Conservation (phyloP, 2,329 filamentous ascomycete species). For the Ophiostoma montium region DNA sequence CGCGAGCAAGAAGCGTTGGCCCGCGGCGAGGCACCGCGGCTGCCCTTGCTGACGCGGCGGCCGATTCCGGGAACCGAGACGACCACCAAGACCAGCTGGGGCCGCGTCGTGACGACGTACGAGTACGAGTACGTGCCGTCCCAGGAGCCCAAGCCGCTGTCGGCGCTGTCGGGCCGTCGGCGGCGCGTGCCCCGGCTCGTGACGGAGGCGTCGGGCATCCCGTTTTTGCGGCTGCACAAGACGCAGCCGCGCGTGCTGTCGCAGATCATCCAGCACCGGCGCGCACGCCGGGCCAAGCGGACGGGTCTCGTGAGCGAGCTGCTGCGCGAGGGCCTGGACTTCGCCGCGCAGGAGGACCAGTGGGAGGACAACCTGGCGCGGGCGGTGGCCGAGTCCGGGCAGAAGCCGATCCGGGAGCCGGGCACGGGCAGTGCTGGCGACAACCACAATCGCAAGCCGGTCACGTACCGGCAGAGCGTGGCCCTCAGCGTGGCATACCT, state of each 20-base stretch:
- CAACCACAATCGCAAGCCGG: background rate
- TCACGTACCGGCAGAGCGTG: conserved; percentile 20
- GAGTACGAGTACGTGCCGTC: conserved; percentile 30
- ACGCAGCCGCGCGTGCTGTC: conserved; percentile 47
- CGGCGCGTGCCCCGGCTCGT: conserved; percentile 43
- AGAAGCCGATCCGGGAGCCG: background rate
- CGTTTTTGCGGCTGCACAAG: conserved; percentile 53
- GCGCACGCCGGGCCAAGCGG: conserved; percentile 27
- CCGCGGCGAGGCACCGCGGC: conserved; percentile 13
- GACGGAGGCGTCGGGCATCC: conserved; percentile 37
- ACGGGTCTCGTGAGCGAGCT: conserved; percentile 25
- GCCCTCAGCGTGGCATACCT: conserved; percentile 14
- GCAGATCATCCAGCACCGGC: conserved; percentile 40
- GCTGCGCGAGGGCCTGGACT: conserved; percentile 21
- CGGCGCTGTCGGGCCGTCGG: conserved; percentile 31
- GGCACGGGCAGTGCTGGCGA: background rate
- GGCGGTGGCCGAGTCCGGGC: conserved; percentile 15
- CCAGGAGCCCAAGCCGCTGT: conserved; percentile 32
- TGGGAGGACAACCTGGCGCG: conserved; percentile 31
- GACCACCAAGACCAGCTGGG: conserved; percentile 7
- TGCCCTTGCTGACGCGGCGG: conserved; percentile 15
- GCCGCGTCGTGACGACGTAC: background rate
- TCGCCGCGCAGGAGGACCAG: conserved; percentile 27
- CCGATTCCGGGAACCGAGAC: conserved; percentile 11
- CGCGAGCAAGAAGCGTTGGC: conserved; percentile 2